These are phyloP conservation scores for Moesziomyces sp. DNA, from an alignment of 1,284 basidiomycete genomes.

Conservation along the genomic window DNA sequence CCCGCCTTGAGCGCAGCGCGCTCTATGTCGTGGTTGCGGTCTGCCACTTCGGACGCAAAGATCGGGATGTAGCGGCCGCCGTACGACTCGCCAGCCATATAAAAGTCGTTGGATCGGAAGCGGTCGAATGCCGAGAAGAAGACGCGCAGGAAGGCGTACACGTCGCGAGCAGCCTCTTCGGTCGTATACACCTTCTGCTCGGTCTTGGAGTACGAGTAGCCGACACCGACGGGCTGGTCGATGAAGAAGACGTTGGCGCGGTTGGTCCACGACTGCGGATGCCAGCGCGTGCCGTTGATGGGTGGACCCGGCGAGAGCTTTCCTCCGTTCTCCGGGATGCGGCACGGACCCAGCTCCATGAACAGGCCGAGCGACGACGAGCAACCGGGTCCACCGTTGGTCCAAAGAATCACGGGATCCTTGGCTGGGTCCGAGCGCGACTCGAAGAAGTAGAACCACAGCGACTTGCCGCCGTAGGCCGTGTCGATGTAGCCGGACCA, in stretches of 20 bases:
- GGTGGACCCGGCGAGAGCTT: conserved; percentile 40
- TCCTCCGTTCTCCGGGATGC: conserved; percentile 41
- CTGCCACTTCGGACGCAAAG: conserved; percentile 81
- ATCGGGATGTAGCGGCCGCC: conserved; percentile 82
- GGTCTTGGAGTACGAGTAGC: conserved; percentile 78
- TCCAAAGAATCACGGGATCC: conserved; percentile 72
- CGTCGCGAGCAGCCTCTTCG: conserved; percentile 65
- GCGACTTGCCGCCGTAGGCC: conserved; percentile 73
- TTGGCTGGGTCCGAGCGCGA: conserved; percentile 76
- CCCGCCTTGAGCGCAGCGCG: conserved; percentile 71
- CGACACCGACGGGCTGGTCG: conserved; percentile 78
- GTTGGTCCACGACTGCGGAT: conserved; percentile 76
- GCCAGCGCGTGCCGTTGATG: conserved; percentile 74
- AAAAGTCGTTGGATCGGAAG: conserved; percentile 61
- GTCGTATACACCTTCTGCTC: conserved; percentile 70
- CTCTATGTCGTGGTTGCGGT: conserved; percentile 74
- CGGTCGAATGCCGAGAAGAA: conserved; percentile 67
- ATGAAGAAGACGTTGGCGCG: conserved; percentile 79
- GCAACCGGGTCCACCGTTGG: conserved; percentile 66
- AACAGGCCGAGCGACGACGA: conserved; percentile 72
- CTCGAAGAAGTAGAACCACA: conserved; percentile 89
- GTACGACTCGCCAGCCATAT: conserved; percentile 64
- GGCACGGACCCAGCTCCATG: conserved; percentile 75
- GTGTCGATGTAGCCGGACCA: conserved; percentile 72
- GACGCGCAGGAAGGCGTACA: conserved; percentile 68